Evolutionary conservation across 352 stramenopile genomes (phyloP).

Genomic region (Hyaloperonospora brassicae): DNA sequence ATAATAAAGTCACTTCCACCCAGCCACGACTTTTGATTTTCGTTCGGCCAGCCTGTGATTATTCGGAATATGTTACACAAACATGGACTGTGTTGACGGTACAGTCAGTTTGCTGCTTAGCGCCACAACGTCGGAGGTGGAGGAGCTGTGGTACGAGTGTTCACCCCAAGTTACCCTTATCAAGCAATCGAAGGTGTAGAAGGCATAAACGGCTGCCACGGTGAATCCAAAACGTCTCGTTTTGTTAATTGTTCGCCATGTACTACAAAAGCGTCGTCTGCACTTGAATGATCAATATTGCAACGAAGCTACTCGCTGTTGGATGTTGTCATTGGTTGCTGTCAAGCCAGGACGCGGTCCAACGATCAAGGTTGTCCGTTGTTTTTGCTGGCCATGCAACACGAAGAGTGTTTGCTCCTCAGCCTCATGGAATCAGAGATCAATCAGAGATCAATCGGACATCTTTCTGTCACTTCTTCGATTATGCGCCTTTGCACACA

Average conservation of each 20-base stretch:
- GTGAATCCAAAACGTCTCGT: constrained; percentile 89
- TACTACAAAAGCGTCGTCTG: constrained; percentile 57
- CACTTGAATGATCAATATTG: constrained; percentile 13
- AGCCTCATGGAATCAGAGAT: constrained; percentile 87
- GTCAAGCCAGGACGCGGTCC: constrained; percentile 86
- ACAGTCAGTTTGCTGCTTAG: constrained; percentile 85
- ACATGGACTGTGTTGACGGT: constrained; percentile 88
- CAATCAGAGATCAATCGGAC: constrained; percentile 70
- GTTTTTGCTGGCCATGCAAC: constrained; percentile 85
- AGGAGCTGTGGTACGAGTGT: constrained; percentile 93
- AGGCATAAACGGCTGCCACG: constrained; percentile 85
- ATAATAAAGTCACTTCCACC: constrained; percentile 80
- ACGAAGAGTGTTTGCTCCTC: constrained; percentile 81
- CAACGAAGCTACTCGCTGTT: constrained; percentile 56
- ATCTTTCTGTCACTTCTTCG: constrained; percentile 89
- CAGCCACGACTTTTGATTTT: constrained; percentile 87
- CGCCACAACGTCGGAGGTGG: constrained; percentile 86
- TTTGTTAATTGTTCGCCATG: constrained; percentile 87
- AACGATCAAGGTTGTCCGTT: constrained; percentile 92
- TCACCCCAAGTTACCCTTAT: constrained; percentile 88
- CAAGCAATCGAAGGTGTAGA: constrained; percentile 87
- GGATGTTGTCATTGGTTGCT: constrained; percentile 87
- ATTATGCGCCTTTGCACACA: constrained; percentile 88
- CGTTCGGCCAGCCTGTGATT: constrained; percentile 88
- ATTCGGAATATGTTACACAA: no score